A percentile compares a stretch with the other conserved stretches of the same genome.
Evolutionary conservation across 129 eudicot species (phyloP).

Genomic region (Dittrichia graveolens): DNA sequence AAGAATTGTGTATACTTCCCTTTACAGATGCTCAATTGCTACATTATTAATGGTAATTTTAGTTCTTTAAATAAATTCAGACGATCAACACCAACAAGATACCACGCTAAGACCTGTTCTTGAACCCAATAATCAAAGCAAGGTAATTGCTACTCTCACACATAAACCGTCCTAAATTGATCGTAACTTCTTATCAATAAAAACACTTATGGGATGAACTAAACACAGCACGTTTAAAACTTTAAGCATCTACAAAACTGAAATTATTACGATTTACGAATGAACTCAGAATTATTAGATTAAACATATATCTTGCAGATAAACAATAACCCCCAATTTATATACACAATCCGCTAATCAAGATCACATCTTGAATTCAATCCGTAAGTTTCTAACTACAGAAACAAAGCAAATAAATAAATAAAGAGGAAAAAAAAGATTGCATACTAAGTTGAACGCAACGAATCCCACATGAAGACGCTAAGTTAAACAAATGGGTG

Average conservation of each 20-base stretch:
- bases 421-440: constrained; percentile 2
- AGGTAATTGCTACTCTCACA: constrained; percentile 3
- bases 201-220: constrained; percentile 13
- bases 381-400: constrained; percentile 10
- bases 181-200: constrained; percentile 14
- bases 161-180: constrained; percentile 23
- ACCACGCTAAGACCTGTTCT: constrained; percentile 28
- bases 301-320: background rate
- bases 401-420: background rate
- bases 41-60: background rate
- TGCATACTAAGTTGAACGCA: constrained; percentile 18
- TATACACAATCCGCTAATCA: constrained; percentile 12
- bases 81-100: background rate
- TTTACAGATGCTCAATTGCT: background rate
- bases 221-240: no score
- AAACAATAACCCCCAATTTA: constrained; percentile 8
- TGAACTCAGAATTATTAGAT: constrained; percentile 12
- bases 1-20: background rate
- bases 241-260: constrained; percentile 23
- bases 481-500: constrained; percentile 29
- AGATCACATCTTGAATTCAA: constrained; percentile 6
- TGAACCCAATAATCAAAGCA: constrained; percentile 25
- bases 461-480: constrained; percentile 18
- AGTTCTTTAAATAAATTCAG: background rate
- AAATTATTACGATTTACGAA: constrained; percentile 21